Evolutionary conservation across 2,329 filamentous ascomycete species (phyloP), one percentile per base, ranked within the genome.

Genomic region (Didymella exigua): DNA sequence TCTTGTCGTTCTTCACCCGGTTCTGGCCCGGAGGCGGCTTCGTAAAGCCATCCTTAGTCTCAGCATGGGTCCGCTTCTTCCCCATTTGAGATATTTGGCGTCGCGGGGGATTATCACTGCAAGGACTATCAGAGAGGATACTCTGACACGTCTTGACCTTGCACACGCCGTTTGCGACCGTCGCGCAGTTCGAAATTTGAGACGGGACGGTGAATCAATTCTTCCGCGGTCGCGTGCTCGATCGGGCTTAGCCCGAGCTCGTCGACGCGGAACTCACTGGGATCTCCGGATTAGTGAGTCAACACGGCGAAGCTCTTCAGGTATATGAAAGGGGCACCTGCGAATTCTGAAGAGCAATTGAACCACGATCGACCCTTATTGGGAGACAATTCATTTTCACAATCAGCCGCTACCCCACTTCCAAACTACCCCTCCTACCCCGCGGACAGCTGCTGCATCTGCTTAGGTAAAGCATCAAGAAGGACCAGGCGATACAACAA

Each of bases 51-150:
- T 74, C 68, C 60, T 72, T 73, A 58, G 71, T 73, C 62, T 75
- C 72, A 63, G 67, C 68, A 74, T 75, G 72, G 67, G 70, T 70
- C 66, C 72, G 68, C 72, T 75, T 75, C 72, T 74, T 73, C 61
- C 71, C 71, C 72, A 75, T 75, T 73, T 73, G 71, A 66, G 65
- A 48, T 66, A 56, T 56, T 59, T 53, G 62, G 61, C 55, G 64
- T 68, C 63, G 63, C 62, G 60, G 46, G 49, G 49, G 33, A 13
- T 59, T 62, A 49, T 65, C 54, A 59, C 61, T 70, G 60, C 69
- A 68, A 71, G 70, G 66, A 68, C 70, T 64, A 71, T 72, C 72
- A 74, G 71, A 74, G 70, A 64, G 63, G 56, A 63, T 63, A 62
- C 70, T 71, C 72, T 66, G 70, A 73, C 70, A 62, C 65, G 67